phyloP scores from a whole-genome alignment of 2,329 filamentous ascomycete genomes.

The Cladosporium oxysporum region DNA sequence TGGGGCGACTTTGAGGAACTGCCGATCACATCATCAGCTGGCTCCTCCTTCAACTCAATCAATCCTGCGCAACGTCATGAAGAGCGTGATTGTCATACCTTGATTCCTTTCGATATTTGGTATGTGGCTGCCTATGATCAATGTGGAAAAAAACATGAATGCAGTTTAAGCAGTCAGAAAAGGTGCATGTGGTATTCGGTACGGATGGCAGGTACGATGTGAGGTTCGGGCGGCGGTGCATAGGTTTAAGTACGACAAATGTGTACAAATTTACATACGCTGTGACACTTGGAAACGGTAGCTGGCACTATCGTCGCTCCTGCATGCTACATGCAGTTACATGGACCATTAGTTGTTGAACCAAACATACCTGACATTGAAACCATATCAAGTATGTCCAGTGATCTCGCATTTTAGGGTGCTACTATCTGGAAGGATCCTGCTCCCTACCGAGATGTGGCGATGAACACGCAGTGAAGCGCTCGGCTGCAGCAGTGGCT shows the following conservation, averaged over 20 bases:
- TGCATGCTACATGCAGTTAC: background rate
- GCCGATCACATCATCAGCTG: background rate
- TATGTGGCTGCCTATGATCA: background rate
- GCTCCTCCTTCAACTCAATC: background rate
- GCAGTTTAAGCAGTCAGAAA: too few species aligned
- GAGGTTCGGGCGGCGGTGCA: background rate
- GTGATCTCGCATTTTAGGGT: background rate
- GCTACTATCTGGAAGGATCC: background rate
- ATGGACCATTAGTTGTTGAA: background rate
- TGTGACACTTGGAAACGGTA: background rate
- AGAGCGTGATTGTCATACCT: background rate
- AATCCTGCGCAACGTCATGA: background rate
- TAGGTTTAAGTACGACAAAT: background rate
- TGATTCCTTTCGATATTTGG: background rate
- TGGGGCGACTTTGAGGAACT: background rate
- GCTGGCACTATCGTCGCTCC: background rate
- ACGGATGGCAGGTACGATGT: background rate
- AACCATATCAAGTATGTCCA: background rate
- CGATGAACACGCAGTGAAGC: background rate
- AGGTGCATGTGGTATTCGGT: background rate
- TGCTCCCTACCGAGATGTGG: background rate
- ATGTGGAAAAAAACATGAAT: too few species aligned
- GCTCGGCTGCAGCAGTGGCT: background rate
- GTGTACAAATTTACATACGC: background rate
- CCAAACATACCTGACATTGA: background rate